Conservation (phyloP, 768 basidiomycete species). For the Tulasnella calospora region DNA sequence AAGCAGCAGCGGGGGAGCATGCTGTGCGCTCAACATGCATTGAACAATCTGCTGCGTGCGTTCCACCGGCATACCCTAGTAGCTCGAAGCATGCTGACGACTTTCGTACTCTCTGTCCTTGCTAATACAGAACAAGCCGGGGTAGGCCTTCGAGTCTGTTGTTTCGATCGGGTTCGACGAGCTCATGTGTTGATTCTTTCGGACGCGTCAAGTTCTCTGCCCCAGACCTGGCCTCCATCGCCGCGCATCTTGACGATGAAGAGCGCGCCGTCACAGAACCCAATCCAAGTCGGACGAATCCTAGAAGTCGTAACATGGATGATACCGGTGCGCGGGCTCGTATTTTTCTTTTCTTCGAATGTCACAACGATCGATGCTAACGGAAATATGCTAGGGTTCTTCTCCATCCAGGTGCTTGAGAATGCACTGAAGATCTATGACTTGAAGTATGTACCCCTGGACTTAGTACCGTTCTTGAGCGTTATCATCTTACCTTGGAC, state of each 20-base stretch:
- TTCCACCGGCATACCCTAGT: constrained; percentile 27
- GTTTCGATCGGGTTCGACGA: not conserved
- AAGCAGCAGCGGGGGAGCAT: constrained; percentile 68
- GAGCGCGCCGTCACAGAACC: constrained; percentile 54
- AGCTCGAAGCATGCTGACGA: constrained; percentile 3
- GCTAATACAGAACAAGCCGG: not conserved
- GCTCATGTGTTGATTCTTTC: constrained; percentile 26
- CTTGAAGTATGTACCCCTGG: constrained; percentile 50
- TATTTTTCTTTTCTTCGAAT: not conserved
- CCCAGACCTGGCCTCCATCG: constrained; percentile 72
- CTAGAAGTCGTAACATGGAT: constrained; percentile 68
- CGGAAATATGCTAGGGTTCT: constrained; percentile 58
- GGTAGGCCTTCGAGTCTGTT: not conserved
- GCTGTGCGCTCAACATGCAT: constrained; percentile 82
- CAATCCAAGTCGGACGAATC: constrained; percentile 43
- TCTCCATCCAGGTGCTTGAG: constrained; percentile 86
- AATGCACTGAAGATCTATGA: constrained; percentile 81
- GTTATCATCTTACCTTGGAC: not conserved
- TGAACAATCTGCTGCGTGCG: constrained; percentile 75
- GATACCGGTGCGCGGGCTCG: constrained; percentile 59
- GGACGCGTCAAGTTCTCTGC: constrained; percentile 57
- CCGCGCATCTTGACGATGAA: constrained; percentile 58
- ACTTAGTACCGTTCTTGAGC: not conserved
- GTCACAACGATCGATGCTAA: not conserved
- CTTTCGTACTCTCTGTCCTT: not conserved